Evolutionary conservation across 2,329 filamentous ascomycete species (phyloP), one percentile per base, ranked within the genome.

Genomic region (Dendrostoma leiphaemia): DNA sequence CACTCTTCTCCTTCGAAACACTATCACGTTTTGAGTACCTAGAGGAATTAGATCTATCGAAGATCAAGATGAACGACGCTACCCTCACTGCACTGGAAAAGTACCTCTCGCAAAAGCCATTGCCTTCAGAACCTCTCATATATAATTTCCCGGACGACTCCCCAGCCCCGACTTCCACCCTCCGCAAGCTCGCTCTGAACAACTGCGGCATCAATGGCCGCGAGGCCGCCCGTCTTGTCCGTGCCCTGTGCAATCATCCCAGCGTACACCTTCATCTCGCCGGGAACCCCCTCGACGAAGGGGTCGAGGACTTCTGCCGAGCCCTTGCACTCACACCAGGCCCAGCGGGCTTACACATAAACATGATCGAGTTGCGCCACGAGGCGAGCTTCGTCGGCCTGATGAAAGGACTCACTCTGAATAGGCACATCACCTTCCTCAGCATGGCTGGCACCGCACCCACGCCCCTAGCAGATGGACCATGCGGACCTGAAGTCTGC

Each of bases 361-460:
- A 82, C 58, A 82, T 83, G 79, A 69, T 82, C n/a, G 79, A 83
- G 57, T 82, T 83, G 59, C 69, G 71, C 19, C 66, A 75, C 35
- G 80, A 83, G 62, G 64, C 64, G 9, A 80, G 74, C 61, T 84
- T 80, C 59, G 71, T 80, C 51, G 73, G 72, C 50, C 71, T 84
- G 4, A 65, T 83, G 56, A 69, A 66, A 15, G 77, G 80, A 2
- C 66, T 84, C 47, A 72, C 79, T 0, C 62, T 71, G n/a, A 81
- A 79, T 56, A 72, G 67, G 12, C 74, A 76, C 4, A 77, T 84
- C 41, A 67, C 75, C 37, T 77, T 78, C 41, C 69, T 84, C 32
- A 83, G 76, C 56, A 68, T 84, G 43, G 78, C 77, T 1, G 81
- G 81, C 19, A 81, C 80, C 4, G 76, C 79, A 0, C 80, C 51